Evolutionary conservation across 805 yeast genomes (phyloP).

Genomic region (Nematodospora valgi): DNA sequence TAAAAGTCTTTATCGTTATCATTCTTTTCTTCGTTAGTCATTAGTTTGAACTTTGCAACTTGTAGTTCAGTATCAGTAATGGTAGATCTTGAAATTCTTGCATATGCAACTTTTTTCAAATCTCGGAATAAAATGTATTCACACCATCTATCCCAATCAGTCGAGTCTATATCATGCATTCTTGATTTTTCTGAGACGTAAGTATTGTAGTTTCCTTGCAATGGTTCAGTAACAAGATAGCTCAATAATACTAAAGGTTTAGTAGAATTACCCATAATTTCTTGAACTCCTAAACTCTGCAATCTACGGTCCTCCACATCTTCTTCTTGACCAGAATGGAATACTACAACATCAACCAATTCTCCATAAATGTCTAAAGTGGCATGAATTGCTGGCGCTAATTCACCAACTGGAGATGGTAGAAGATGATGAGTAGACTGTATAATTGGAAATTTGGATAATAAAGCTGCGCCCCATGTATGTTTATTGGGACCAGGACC

Average conservation of each 20-base stretch:
- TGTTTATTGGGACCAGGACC: slow-evolving; percentile 98
- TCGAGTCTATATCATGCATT: slow-evolving; percentile 89
- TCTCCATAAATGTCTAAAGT: slow-evolving; percentile 89
- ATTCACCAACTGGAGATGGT: slow-evolving; percentile 96
- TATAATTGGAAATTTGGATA: slow-evolving; percentile 91
- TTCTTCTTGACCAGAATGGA: slow-evolving; percentile 98
- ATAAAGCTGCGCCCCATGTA: slow-evolving; percentile 94
- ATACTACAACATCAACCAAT: slow-evolving; percentile 86
- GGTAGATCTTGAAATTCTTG: slow-evolving; percentile 87
- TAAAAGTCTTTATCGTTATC: slow-evolving; percentile 32
- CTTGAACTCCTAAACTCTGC: slow-evolving; percentile 73
- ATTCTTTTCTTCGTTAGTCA: slow-evolving; percentile 32
- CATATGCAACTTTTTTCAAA: slow-evolving; percentile 85
- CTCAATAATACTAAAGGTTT: slow-evolving; percentile 86
- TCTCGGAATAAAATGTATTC: slow-evolving; percentile 90
- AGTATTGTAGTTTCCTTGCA: slow-evolving; percentile 86
- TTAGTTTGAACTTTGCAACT: slow-evolving; percentile 82
- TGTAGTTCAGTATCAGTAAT: slow-evolving; percentile 97
- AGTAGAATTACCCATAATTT: slow-evolving; percentile 75
- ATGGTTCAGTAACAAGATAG: slow-evolving; percentile 85
- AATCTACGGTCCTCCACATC: slow-evolving; percentile 89
- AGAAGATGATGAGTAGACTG: slow-evolving; percentile 86
- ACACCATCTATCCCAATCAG: slow-evolving; percentile 98
- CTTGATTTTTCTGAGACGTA: slow-evolving; percentile 81
- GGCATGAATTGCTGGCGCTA: slow-evolving; percentile 98